Evolutionary conservation across 768 basidiomycete species (phyloP).

Genomic region (Lentinula guzmanii): DNA sequence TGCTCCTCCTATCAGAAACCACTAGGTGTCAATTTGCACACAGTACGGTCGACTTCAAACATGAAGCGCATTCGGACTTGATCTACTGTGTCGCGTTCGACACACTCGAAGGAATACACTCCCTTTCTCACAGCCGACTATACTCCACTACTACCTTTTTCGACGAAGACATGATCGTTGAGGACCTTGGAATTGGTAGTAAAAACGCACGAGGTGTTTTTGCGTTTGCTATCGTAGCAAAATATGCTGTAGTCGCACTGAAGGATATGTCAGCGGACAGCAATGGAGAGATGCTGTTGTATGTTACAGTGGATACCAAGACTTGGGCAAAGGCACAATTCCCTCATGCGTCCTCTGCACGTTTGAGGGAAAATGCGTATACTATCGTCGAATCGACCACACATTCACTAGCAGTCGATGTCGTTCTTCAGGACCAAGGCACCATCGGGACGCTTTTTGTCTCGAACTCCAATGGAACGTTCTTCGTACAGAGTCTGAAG

Average conservation of each 20-base stretch:
- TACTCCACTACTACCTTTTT: slow-evolving; percentile 89
- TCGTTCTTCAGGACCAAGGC: slow-evolving; percentile 64
- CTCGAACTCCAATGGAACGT: slow-evolving; percentile 94
- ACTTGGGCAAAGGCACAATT: slow-evolving; percentile 88
- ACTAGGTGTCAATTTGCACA: slow-evolving; percentile 86
- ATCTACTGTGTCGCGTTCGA: slow-evolving; percentile 92
- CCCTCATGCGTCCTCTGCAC: slow-evolving; percentile 80
- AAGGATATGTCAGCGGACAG: slow-evolving; percentile 54
- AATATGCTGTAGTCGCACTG: slow-evolving; percentile 88
- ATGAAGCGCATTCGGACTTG: slow-evolving; percentile 65
- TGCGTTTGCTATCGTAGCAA: slow-evolving; percentile 88
- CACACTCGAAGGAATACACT: slow-evolving; percentile 35
- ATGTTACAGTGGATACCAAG: slow-evolving; percentile 78
- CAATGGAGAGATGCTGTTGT: slow-evolving; percentile 74
- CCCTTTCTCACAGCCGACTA: slow-evolving; percentile 61
- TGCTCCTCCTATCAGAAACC: slow-evolving; percentile 63
- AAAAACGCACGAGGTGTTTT: slow-evolving; percentile 86
- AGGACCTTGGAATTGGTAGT: slow-evolving; percentile 75
- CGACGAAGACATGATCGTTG: slow-evolving; percentile 50
- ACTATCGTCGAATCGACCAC: slow-evolving; percentile 93
- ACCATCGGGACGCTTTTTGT: slow-evolving; percentile 89
- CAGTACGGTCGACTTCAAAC: slow-evolving; percentile 76
- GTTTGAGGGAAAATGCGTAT: slow-evolving; percentile 86
- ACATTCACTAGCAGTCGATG: slow-evolving; percentile 93
- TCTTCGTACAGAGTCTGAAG: slow-evolving; percentile 84